These are phyloP conservation scores for Microbotryum saponariae DNA, from an alignment of 1,284 basidiomycete genomes.

Conservation along the genomic window DNA sequence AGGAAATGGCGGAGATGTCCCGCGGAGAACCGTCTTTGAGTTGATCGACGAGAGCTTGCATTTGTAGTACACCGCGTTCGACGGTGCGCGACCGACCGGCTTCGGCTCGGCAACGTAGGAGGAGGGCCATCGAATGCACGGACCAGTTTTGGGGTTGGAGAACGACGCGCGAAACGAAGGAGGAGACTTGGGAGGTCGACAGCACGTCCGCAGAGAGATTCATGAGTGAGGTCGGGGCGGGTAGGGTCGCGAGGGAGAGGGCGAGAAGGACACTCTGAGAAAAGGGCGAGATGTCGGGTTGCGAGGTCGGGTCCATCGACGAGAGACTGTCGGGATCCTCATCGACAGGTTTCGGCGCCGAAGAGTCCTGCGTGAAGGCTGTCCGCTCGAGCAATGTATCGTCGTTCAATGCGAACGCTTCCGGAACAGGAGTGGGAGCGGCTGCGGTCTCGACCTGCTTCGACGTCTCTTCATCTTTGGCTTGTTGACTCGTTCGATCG, in stretches of 20 bases:
- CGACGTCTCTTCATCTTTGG: conserved; percentile 24
- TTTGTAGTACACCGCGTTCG: conserved; percentile 77
- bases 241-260: conserved; percentile 71
- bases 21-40: conserved; percentile 58
- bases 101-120: conserved; percentile 82
- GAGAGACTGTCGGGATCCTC: conserved; percentile 40
- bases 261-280: conserved; percentile 85
- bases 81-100: conserved; percentile 77
- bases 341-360: conserved; percentile 29
- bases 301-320: conserved; percentile 71
- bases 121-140: conserved; percentile 84
- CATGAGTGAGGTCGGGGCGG: conserved; percentile 51
- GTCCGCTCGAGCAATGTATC: conserved; percentile 94
- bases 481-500: conserved; percentile 52
- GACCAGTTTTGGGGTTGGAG: conserved; percentile 86
- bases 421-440: conserved; percentile 49
- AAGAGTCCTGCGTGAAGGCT: conserved; percentile 59
- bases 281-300: conserved; percentile 77
- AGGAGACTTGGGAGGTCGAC: conserved; percentile 79
- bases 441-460: conserved; percentile 20
- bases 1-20: conserved; percentile 42
- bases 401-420: conserved; percentile 79
- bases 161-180: conserved; percentile 78
- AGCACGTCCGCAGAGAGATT: conserved; percentile 53
- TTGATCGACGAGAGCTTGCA: conserved; percentile 87